A percentile compares a stretch with the other conserved stretches of the same genome.
Evolutionary conservation across 345 rosid species (phyloP).

Genomic region (Eucalyptus erythrocorys): DNA sequence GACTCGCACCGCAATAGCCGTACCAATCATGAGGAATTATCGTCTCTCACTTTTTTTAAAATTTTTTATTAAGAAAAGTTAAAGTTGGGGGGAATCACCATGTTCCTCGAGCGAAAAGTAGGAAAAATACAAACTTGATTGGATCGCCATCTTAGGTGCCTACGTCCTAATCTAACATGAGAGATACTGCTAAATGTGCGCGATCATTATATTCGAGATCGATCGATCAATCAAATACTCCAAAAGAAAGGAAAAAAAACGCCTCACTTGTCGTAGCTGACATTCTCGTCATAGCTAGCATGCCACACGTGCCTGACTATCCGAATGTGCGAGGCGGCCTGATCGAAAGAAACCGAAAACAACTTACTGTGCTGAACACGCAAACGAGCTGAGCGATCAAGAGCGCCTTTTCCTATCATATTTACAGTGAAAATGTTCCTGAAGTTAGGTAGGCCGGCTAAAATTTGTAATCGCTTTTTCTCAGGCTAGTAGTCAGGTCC

Average conservation of each 20-base stretch:
- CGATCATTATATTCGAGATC: background rate
- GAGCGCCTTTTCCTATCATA: background rate
- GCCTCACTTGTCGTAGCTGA: background rate
- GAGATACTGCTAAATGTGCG: background rate
- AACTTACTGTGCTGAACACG: no score
- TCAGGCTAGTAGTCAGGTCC: background rate
- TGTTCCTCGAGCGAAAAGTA: background rate
- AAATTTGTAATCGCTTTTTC: background rate
- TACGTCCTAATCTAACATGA: background rate
- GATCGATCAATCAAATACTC: background rate
- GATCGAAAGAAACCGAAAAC: background rate
- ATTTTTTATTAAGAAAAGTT: background rate
- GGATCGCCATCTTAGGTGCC: background rate
- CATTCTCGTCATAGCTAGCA: background rate
- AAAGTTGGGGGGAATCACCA: background rate
- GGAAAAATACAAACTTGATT: background rate
- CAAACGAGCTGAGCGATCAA: background rate
- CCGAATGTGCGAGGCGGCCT: background rate
- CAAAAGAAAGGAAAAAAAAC: background rate
- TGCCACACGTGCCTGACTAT: fast-evolving
- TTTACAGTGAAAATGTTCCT: background rate
- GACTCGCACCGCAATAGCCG: slow-evolving; percentile 6
- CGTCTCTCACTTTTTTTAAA: background rate
- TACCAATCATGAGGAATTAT: slow-evolving; percentile 2
- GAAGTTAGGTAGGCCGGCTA: background rate